Percentiles rank a stretch among this genome's conserved stretches.
Evolutionary conservation across 345 rosid genomes (phyloP).

Genomic region (Dipteronia sinensis): DNA sequence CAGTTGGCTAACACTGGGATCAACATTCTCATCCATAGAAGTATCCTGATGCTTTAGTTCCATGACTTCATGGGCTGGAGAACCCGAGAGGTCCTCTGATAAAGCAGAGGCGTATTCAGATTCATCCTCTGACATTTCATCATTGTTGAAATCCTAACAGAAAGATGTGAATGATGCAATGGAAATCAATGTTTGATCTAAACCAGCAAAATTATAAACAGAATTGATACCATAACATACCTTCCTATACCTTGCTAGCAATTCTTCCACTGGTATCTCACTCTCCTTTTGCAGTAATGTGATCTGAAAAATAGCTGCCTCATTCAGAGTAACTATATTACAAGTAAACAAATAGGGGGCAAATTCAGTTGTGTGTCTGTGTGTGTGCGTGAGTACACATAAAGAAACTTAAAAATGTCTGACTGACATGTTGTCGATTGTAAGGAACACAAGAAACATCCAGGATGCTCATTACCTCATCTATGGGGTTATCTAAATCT

Average conservation of each 20-base stretch:
- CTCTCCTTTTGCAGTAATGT: constrained; percentile 84
- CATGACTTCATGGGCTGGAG: constrained; percentile 32
- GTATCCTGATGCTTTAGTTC: constrained; percentile 43
- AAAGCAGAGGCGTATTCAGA: constrained; percentile 65
- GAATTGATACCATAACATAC: constrained; percentile 53
- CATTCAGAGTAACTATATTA: constrained; percentile 26
- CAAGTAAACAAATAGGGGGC: constrained; percentile 19
- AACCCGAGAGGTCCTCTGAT: constrained; percentile 55
- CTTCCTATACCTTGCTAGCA: constrained; percentile 96
- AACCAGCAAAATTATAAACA: constrained; percentile 15
- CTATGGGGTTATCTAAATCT: constrained; percentile 58
- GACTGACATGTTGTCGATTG: constrained; percentile 15
- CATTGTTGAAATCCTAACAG: constrained; percentile 58
- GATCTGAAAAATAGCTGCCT: constrained; percentile 52
- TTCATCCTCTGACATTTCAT: constrained; percentile 67
- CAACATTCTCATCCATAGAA: constrained; percentile 42
- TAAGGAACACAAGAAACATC: constrained; percentile 22
- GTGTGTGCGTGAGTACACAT: neutral
- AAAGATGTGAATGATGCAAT: constrained; percentile 27
- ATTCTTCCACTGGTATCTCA: constrained; percentile 82
- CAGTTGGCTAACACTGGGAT: constrained; percentile 37
- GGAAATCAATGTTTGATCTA: constrained; percentile 23
- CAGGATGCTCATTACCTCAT: constrained; percentile 64
- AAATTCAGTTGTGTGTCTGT: constrained; percentile 4
- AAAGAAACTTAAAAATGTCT: neutral